phyloP scores from a whole-genome alignment of 176 grass and related monocot genomes.

The Chrysopogon serrulatus region DNA sequence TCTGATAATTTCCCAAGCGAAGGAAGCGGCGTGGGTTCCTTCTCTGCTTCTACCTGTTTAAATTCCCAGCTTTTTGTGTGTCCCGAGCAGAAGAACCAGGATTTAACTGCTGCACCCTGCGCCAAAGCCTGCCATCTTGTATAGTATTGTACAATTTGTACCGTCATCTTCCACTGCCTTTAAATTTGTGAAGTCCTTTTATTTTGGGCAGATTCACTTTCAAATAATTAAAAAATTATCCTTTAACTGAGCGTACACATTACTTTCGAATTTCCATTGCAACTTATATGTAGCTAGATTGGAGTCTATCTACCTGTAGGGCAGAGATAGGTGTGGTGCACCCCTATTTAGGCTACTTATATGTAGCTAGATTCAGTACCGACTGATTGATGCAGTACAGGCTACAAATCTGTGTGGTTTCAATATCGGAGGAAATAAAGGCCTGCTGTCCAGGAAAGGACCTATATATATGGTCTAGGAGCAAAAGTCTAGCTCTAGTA shows the following conservation, averaged over 20 bases:
- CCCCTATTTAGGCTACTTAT: background rate
- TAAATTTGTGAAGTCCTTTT: slow-evolving; percentile 5
- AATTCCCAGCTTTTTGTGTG: slow-evolving; percentile 31
- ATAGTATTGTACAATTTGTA: slow-evolving; percentile 23
- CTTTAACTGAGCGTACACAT: slow-evolving; percentile 1
- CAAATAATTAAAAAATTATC: slow-evolving; percentile 3
- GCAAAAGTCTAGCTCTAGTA: slow-evolving; percentile 35
- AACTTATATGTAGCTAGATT: slow-evolving; percentile 8
- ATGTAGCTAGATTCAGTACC: slow-evolving; percentile 14
- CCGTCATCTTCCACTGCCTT: background rate
- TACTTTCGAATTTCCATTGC: background rate
- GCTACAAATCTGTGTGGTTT: slow-evolving; percentile 17
- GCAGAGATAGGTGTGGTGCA: background rate
- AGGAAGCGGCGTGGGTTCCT: slow-evolving; percentile 28
- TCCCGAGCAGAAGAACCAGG: slow-evolving; percentile 25
- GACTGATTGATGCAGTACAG: slow-evolving; percentile 31
- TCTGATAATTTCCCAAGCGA: no score
- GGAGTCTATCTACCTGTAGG: background rate
- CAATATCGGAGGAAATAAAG: slow-evolving; percentile 30
- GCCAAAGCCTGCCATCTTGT: slow-evolving; percentile 31
- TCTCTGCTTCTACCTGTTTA: slow-evolving; percentile 24
- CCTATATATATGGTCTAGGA: background rate
- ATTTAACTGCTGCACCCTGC: slow-evolving; percentile 33
- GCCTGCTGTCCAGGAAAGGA: slow-evolving; percentile 3
- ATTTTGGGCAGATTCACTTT: slow-evolving; percentile 9